Percentiles rank a stretch among this genome's conserved stretches.
These are phyloP conservation scores for Pythium apleroticum DNA, from an alignment of 352 stramenopile species.

Conservation along the genomic window DNA sequence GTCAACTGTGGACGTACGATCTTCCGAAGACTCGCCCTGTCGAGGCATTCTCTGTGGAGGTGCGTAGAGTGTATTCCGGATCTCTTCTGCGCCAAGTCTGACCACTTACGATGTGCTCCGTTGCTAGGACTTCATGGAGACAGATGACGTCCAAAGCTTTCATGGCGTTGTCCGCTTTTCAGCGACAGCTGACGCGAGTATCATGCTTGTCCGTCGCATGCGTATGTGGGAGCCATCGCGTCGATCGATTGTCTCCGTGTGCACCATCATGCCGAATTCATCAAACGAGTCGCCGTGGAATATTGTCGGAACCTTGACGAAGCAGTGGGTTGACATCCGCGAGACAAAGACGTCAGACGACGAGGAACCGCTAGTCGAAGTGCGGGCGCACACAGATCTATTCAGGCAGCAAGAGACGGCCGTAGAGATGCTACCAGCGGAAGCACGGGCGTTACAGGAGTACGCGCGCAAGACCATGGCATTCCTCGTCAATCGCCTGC, in stretches of 20 bases:
- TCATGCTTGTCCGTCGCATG: background rate
- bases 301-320: conserved; percentile 4
- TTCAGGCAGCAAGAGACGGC: background rate
- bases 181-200: background rate
- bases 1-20: background rate
- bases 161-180: background rate
- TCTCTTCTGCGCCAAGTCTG: too few species aligned
- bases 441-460: background rate
- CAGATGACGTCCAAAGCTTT: background rate
- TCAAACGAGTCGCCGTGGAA: conserved; percentile 3
- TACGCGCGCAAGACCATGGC: background rate
- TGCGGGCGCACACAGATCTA: background rate
- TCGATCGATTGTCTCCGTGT: conserved; percentile 1
- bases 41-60: background rate
- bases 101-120: too few species aligned
- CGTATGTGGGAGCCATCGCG: background rate
- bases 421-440: background rate
- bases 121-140: background rate
- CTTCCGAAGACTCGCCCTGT: background rate
- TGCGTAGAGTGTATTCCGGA: background rate
- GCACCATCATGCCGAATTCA: conserved; percentile 10
- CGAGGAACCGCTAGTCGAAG: background rate
- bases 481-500: background rate
- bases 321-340: background rate
- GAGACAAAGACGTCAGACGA: background rate